phyloP scores from a whole-genome alignment of 164 flowering plant species.

The Magnolia changhungtana region DNA sequence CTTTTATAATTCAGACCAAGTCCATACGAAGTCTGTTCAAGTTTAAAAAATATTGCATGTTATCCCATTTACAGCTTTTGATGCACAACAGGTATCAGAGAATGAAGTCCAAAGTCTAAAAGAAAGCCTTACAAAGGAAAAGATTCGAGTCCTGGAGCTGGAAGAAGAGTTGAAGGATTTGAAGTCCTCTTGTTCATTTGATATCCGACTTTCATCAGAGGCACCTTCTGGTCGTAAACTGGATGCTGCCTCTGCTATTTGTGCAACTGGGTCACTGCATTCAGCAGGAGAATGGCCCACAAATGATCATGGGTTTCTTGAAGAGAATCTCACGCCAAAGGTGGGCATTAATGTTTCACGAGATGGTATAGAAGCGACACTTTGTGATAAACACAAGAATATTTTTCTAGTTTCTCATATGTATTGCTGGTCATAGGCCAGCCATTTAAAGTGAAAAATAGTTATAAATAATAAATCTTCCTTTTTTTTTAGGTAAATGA shows the following conservation, averaged over 20 bases:
- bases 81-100: constrained; percentile 48
- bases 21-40: not conserved
- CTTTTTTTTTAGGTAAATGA: not conserved
- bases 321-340: constrained; percentile 2
- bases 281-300: not conserved
- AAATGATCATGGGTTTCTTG: not conserved
- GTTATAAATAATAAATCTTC: not conserved
- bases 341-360: not conserved
- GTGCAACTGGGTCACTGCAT: constrained; percentile 2
- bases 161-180: constrained; percentile 42
- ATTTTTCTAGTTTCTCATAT: not conserved
- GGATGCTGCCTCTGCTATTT: constrained; percentile 7
- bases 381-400: not conserved
- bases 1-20: not conserved
- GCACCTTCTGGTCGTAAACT: constrained; percentile 2
- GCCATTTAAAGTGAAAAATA: not conserved
- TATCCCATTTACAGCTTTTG: no score
- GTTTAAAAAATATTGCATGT: not conserved
- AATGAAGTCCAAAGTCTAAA: constrained; percentile 39
- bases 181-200: constrained; percentile 28
- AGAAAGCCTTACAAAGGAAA: constrained; percentile 37
- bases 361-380: no score
- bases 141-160: constrained; percentile 27
- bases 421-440: not conserved
- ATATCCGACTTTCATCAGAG: constrained; percentile 14